A percentile compares a stretch with the other conserved stretches of the same genome.
Conservation (phyloP, 345 rosid genomes). For the Gossypium sturtianum region DNA sequence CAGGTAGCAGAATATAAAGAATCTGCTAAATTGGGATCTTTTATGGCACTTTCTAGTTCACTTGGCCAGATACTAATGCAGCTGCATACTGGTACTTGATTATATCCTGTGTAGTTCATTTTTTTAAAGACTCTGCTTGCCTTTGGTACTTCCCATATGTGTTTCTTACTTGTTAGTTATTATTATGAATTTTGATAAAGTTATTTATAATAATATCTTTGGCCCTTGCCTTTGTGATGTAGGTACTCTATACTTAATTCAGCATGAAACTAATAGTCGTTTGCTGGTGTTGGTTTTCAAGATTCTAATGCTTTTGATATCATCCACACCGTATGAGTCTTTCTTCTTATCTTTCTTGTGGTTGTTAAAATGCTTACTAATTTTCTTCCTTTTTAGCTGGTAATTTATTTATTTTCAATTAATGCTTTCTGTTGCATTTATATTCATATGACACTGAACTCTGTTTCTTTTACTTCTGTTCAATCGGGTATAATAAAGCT, state of each 20-base stretch:
- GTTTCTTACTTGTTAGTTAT: background rate
- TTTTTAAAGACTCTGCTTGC: slow-evolving; percentile 6
- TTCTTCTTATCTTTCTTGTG: slow-evolving; percentile 15
- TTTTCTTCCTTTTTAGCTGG: background rate
- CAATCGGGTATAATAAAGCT: background rate
- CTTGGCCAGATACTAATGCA: slow-evolving; percentile 83
- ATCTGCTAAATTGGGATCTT: slow-evolving; percentile 60
- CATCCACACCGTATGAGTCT: slow-evolving; percentile 83
- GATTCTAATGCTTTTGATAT: slow-evolving; percentile 54
- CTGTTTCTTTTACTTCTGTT: background rate
- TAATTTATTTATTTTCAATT: background rate
- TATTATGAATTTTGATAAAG: slow-evolving; percentile 1
- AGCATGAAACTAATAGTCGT: slow-evolving; percentile 62
- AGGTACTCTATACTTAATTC: slow-evolving; percentile 77
- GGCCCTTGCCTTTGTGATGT: slow-evolving; percentile 18
- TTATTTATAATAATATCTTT: background rate
- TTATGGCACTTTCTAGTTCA: slow-evolving; percentile 76
- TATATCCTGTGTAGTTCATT: slow-evolving; percentile 11
- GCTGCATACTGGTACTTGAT: slow-evolving; percentile 75
- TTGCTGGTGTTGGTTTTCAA: slow-evolving; percentile 69
- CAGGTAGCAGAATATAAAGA: slow-evolving; percentile 94
- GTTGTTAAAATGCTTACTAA: background rate
- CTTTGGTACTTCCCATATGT: slow-evolving; percentile 1
- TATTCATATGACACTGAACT: background rate
- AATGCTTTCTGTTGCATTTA: slow-evolving; percentile 9